A percentile compares a stretch with the other conserved stretches of the same genome.
Evolutionary conservation across 345 rosid species (phyloP).

Genomic region (Salix udensis): DNA sequence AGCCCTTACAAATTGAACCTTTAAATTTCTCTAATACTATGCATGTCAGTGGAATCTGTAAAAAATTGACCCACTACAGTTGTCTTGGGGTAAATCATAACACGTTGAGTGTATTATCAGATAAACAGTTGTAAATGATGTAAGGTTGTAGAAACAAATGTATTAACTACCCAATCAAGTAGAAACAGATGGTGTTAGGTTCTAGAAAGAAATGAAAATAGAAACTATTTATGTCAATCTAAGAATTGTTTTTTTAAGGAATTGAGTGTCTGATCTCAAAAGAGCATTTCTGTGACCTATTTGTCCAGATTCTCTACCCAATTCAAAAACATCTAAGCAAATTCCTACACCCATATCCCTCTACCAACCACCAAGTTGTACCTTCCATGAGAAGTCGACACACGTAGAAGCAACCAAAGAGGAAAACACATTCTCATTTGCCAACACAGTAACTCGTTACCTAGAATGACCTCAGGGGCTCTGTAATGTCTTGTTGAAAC

Average conservation of each 20-base stretch:
- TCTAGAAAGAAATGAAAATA: too few species aligned
- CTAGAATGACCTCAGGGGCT: constrained; percentile 31
- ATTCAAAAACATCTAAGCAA: background rate
- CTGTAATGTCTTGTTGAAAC: constrained; percentile 32
- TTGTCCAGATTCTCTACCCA: background rate
- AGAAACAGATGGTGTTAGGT: background rate
- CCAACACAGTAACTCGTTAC: constrained; percentile 26
- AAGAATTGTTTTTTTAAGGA: background rate
- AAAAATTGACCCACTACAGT: background rate
- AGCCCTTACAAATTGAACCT: background rate
- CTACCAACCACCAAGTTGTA: constrained; percentile 5
- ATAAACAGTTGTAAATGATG: background rate
- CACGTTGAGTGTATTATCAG: background rate
- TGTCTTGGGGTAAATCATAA: background rate
- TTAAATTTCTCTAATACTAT: background rate
- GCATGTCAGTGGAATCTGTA: background rate
- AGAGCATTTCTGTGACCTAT: background rate
- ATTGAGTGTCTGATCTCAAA: background rate
- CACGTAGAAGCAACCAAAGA: constrained; percentile 12
- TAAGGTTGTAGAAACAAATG: too few species aligned
- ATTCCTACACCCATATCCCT: background rate
- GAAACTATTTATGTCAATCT: background rate
- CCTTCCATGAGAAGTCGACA: constrained; percentile 6
- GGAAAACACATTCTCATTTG: constrained; percentile 11
- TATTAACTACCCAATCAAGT: background rate